Conservation (phyloP, 2,329 filamentous ascomycete genomes). For the Macrophomina pseudophaseolina region DNA sequence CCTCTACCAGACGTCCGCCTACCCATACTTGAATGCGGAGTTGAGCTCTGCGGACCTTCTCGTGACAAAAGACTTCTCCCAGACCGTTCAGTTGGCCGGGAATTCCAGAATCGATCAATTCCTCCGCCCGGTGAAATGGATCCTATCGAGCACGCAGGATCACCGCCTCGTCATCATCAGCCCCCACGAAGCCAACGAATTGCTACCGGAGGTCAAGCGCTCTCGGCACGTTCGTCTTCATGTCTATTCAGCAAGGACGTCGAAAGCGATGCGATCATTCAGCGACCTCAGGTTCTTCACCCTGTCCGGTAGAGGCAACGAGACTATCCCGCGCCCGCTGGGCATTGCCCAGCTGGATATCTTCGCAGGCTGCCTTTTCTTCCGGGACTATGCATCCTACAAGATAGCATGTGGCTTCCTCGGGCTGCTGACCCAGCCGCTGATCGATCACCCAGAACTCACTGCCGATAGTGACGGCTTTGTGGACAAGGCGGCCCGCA, state of each 20-base stretch:
- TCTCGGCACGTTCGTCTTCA: constrained; percentile 51
- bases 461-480: background rate
- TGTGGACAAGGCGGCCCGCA: background rate
- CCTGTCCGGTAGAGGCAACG: background rate
- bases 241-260: constrained; percentile 49
- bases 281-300: background rate
- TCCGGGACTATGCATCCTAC: background rate
- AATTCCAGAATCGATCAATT: background rate
- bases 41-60: constrained; percentile 46
- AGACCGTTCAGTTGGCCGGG: constrained; percentile 44
- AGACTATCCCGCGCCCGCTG: background rate
- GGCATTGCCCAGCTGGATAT: background rate
- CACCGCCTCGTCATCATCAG: constrained; percentile 60
- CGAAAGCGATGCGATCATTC: background rate
- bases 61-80: constrained; percentile 58
- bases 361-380: background rate
- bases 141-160: constrained; percentile 46
- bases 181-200: constrained; percentile 62
- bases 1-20: background rate
- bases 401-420: background rate
- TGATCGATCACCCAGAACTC: background rate
- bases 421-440: background rate
- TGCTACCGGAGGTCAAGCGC: constrained; percentile 50
- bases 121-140: constrained; percentile 59
- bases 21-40: background rate